Conservation (phyloP, 345 rosid species). For the Trapa incisa region DNA sequence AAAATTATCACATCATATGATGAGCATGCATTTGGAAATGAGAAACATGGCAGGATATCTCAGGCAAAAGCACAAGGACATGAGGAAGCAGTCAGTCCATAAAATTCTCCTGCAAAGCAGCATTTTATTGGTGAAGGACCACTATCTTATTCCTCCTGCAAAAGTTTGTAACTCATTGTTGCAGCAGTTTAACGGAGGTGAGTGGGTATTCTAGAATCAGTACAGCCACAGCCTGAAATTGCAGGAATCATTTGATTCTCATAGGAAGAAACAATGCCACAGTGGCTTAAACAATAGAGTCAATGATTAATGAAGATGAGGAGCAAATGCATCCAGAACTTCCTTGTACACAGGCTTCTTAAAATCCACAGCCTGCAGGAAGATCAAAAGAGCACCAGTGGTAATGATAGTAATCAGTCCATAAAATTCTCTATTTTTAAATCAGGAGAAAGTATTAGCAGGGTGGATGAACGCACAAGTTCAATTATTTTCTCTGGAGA, state of each 20-base stretch:
- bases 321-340: conserved; percentile 46
- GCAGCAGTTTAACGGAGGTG: background rate
- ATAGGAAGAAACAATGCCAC: background rate
- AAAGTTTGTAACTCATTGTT: background rate
- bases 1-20: no score
- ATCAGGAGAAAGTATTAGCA: background rate
- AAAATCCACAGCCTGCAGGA: conserved; percentile 75
- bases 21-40: no score
- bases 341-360: conserved; percentile 81
- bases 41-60: no score
- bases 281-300: background rate
- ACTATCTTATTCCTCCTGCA: background rate
- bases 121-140: background rate
- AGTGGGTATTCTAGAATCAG: background rate
- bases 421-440: background rate
- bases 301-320: conserved; percentile 39
- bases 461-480: conserved; percentile 26
- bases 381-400: background rate
- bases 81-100: background rate
- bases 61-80: no score
- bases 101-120: background rate
- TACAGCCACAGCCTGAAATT: background rate
- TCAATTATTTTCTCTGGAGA: conserved; percentile 54
- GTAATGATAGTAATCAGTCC: background rate
- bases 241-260: background rate